phyloP scores from a whole-genome alignment of 495 filamentous ascomycete species.

The Friedmanniomyces endolithicus region DNA sequence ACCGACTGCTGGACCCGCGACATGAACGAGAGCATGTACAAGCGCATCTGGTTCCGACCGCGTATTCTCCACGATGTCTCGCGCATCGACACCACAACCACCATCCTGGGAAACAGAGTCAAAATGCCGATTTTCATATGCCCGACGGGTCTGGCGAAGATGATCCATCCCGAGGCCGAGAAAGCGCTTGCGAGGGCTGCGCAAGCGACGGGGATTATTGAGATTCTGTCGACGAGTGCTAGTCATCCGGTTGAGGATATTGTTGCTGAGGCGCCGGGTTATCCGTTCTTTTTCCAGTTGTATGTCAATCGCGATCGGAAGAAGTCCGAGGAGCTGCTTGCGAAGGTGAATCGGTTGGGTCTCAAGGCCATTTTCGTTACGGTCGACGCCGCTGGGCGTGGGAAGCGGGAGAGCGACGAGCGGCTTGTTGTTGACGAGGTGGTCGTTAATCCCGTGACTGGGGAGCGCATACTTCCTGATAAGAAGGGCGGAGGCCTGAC shows the following conservation, averaged over 20 bases:
- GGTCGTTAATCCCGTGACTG: conserved; percentile 48
- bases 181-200: conserved; percentile 44
- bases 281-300: conserved; percentile 60
- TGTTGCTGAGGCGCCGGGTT: conserved; percentile 10
- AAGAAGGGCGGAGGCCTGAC: conserved; percentile 57
- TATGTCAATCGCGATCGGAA: conserved; percentile 64
- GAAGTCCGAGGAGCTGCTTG: conserved; percentile 45
- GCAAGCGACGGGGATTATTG: conserved; percentile 39
- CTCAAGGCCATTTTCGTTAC: conserved; percentile 27
- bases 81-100: conserved; percentile 41
- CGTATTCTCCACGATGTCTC: conserved; percentile 57
- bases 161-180: conserved; percentile 63
- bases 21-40: conserved; percentile 45
- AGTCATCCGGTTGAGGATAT: conserved; percentile 55
- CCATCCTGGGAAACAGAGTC: conserved; percentile 48
- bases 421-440: conserved; percentile 39
- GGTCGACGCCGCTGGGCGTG: conserved; percentile 26
- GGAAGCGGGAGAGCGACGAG: conserved; percentile 27
- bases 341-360: neutral
- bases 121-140: conserved; percentile 54
- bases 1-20: conserved; percentile 59
- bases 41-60: conserved; percentile 58
- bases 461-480: conserved; percentile 48
- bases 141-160: conserved; percentile 59
- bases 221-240: conserved; percentile 59